phyloP scores from a whole-genome alignment of 2,329 filamentous ascomycete genomes.

The Phaeoacremonium minimum region DNA sequence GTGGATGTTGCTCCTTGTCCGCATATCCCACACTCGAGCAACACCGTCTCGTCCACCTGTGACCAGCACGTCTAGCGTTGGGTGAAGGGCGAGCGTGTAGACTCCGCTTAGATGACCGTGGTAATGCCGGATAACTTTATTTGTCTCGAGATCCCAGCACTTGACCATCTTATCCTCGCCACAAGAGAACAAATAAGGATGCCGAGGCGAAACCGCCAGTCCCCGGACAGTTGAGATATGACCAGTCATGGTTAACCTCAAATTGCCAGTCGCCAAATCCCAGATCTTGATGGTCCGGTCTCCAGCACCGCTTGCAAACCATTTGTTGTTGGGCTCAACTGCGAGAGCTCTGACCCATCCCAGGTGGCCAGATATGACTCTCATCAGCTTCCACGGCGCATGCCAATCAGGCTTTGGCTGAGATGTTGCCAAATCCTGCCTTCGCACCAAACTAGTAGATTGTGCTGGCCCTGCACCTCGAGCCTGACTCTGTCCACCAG shows the following conservation, averaged over 20 bases:
- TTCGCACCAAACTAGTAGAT: slow-evolving; percentile 27
- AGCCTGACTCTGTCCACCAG: slow-evolving; percentile 13
- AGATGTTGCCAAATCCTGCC: slow-evolving; percentile 19
- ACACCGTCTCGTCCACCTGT: slow-evolving; percentile 94
- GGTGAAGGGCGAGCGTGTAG: slow-evolving; percentile 89
- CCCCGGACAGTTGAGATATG: slow-evolving; percentile 93
- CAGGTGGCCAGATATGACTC: slow-evolving; percentile 92
- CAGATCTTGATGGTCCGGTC: slow-evolving; percentile 98
- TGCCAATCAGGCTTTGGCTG: slow-evolving; percentile 86
- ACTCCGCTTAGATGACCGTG: slow-evolving; percentile 96
- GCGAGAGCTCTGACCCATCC: slow-evolving; percentile 90
- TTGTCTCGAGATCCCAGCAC: slow-evolving; percentile 99
- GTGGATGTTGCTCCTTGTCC: slow-evolving; percentile 91
- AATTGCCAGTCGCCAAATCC: slow-evolving; percentile 85
- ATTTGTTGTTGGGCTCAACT: slow-evolving; percentile 93
- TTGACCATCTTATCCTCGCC: slow-evolving; percentile 99
- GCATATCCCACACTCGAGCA: slow-evolving; percentile 97
- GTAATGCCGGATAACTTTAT: slow-evolving; percentile 97
- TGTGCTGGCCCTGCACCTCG: slow-evolving; percentile 25
- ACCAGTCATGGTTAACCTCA: slow-evolving; percentile 83
- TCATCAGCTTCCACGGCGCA: slow-evolving; percentile 95
- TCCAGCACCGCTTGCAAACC: slow-evolving; percentile 93
- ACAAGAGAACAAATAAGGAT: slow-evolving; percentile 96
- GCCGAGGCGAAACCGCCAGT: slow-evolving; percentile 84
- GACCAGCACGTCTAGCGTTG: slow-evolving; percentile 88